These are phyloP conservation scores for Magnaporthiopsis poae DNA, from an alignment of 2,329 filamentous ascomycete genomes.

Conservation along the genomic window DNA sequence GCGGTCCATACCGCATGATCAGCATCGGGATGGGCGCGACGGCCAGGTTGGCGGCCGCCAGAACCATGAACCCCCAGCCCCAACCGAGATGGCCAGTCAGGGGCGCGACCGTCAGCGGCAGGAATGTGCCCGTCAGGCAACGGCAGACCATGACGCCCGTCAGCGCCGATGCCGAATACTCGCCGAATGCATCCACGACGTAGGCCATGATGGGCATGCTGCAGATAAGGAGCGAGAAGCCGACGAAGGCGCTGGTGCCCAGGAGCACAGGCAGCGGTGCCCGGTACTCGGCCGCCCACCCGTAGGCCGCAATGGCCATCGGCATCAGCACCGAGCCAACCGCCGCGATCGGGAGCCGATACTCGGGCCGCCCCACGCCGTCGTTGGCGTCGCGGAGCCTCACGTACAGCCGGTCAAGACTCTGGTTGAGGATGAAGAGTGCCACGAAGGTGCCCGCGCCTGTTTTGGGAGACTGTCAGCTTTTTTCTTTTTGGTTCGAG, in stretches of 20 bases:
- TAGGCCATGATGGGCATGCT: conserved; percentile 44
- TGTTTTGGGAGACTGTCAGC: conserved; percentile 18
- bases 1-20: conserved; percentile 39
- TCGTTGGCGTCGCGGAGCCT: conserved; percentile 30
- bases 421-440: conserved; percentile 38
- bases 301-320: conserved; percentile 34
- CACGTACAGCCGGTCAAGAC: conserved; percentile 45
- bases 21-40: conserved; percentile 41
- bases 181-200: conserved; percentile 45
- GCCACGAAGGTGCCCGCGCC: conserved; percentile 38
- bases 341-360: conserved; percentile 43
- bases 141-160: conserved; percentile 46
- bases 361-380: conserved; percentile 39
- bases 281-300: conserved; percentile 37
- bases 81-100: conserved; percentile 39
- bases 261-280: conserved; percentile 36
- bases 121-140: conserved; percentile 46
- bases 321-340: conserved; percentile 37
- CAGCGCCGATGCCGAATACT: conserved; percentile 47
- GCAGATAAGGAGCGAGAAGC: conserved; percentile 34
- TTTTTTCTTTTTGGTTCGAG: not conserved
- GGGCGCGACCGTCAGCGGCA: conserved; percentile 42
- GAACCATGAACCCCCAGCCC: conserved; percentile 38
- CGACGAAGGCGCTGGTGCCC: conserved; percentile 32
- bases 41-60: conserved; percentile 31